Conservation (phyloP, 441 rosid genomes). For the Adansonia rubrostipa region DNA sequence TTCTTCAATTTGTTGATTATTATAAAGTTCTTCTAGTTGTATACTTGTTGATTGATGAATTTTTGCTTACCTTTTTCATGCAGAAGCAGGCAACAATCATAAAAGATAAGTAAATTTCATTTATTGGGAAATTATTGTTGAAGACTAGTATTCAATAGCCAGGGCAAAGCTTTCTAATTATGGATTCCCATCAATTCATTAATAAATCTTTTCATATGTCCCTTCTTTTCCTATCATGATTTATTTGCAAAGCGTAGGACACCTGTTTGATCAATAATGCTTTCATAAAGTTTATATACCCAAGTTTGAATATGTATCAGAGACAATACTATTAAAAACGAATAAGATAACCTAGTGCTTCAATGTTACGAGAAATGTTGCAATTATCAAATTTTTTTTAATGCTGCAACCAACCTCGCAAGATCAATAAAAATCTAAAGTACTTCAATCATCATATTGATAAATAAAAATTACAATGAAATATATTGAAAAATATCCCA, state of each 20-base stretch:
- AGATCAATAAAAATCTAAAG: background rate
- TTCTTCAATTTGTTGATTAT: background rate
- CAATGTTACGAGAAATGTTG: no score
- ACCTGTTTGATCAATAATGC: background rate
- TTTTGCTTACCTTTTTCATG: background rate
- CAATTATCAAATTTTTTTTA: background rate
- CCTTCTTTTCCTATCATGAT: background rate
- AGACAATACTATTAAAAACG: no score
- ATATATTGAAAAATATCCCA: background rate
- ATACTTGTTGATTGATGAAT: background rate
- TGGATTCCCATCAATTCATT: background rate
- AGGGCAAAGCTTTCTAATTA: background rate
- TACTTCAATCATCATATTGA: background rate
- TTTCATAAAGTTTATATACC: background rate
- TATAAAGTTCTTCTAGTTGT: background rate
- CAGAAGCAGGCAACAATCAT: background rate
- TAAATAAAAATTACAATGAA: background rate
- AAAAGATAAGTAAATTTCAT: background rate
- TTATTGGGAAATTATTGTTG: background rate
- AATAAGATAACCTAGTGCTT: no score
- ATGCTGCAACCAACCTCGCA: background rate
- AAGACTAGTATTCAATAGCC: background rate
- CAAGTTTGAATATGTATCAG: no score
- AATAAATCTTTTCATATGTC: background rate
- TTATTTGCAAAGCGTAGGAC: background rate